Base-by-base conservation (phyloP, 2,329 filamentous ascomycete genomes). In the Knoxdaviesia proteae region DNA sequence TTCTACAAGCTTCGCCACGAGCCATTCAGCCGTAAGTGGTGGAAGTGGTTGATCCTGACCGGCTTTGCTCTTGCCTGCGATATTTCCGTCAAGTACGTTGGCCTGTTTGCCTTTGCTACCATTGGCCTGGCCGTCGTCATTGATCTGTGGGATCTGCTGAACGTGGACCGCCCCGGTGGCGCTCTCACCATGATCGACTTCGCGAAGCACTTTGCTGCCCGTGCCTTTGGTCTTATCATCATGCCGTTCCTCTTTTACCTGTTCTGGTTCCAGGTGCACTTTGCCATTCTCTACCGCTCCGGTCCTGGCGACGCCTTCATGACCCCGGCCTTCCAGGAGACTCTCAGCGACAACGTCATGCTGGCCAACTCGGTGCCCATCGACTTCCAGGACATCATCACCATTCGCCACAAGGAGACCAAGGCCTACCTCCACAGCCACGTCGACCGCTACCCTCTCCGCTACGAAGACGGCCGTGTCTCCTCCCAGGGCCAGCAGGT, bases 261-360 rank as follows among this genome's bases (percentile, higher is more conserved):
- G 39, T 96, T 98, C 70, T 98, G 90, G 90, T 98, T 98, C 77
- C 90, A 98, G 69, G 87, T 98, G 32, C 90, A 98, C 64, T 98
- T 98, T 59, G 71, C 84, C 38, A 84, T 98, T 52, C 70, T 98
- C 48, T 80, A 65, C 50, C 73, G 79, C 46, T 96, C 90, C 42
- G 90, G 90, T 34, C 88, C 90, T 38, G 90, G 90, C 43, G 90
- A 98, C 56, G 88, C 96, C 55, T 98, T 98, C 64, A 98, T 98
- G 90, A 86, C 81, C 4, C 90, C 90, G 1, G 84, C 90, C 55
- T 98, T 98, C 66, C 90, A 98, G 64, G 87, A 94, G 64, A 96
- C 90, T 2, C 67, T 98, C 49, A 86, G 81, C 54, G 88, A 98
- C 65, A 98, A 98, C 56, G 63, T 80, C 47, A 90, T 98, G 84